A percentile compares a stretch with the other conserved stretches of the same genome.
phyloP scores from a whole-genome alignment of 2,329 filamentous ascomycete species.

The Cercospora zeina region DNA sequence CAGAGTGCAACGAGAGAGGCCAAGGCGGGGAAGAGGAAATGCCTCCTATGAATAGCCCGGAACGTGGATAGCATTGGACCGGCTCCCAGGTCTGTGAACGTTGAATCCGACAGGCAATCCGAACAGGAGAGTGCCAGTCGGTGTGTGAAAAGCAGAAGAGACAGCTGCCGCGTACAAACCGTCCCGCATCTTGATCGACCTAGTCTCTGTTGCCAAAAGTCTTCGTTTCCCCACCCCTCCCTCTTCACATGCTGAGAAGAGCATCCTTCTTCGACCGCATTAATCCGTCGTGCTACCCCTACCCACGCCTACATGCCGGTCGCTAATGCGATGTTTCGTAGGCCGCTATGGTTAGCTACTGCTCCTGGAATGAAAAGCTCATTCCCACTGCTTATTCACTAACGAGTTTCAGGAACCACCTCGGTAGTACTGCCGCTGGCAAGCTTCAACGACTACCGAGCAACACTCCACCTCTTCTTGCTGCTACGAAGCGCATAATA shows the following conservation, averaged over 20 bases:
- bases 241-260: conserved; percentile 1
- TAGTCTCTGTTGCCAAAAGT: conserved; percentile 1
- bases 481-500: not conserved
- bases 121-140: not conserved
- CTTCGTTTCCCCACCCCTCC: not conserved
- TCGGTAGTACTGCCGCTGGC: not conserved
- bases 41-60: too few species aligned
- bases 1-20: not conserved
- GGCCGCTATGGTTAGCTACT: not conserved
- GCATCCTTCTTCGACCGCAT: not conserved
- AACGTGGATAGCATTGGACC: too few species aligned
- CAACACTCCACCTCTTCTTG: not conserved
- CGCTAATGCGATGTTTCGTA: conserved; percentile 5
- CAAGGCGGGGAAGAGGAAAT: not conserved
- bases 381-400: not conserved
- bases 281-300: not conserved
- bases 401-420: not conserved
- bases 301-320: not conserved
- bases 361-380: not conserved
- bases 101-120: too few species aligned
- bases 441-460: conserved; percentile 2
- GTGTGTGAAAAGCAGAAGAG: not conserved
- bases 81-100: too few species aligned
- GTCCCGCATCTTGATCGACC: not conserved
- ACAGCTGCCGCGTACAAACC: not conserved